A percentile compares a stretch with the other conserved stretches of the same genome.
Conservation (phyloP, 2,329 filamentous ascomycete species). For the Fusarium cyanostomum region DNA sequence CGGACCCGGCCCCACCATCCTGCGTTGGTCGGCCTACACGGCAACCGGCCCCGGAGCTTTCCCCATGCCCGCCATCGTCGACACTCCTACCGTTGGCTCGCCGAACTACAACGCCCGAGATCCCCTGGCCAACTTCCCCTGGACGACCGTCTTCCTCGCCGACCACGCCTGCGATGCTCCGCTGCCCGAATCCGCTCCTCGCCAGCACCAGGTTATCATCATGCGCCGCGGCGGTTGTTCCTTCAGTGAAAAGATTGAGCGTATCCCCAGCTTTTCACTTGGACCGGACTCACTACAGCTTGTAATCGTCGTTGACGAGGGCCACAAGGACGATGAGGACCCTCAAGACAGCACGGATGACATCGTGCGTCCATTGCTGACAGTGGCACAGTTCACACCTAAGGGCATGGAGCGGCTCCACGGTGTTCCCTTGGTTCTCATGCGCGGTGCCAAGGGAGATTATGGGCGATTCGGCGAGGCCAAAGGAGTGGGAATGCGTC, state of each 20-base stretch:
- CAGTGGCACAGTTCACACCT: slow-evolving; percentile 76
- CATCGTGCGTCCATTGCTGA: slow-evolving; percentile 72
- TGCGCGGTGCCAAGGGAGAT: slow-evolving; percentile 71
- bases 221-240: slow-evolving; percentile 84
- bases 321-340: slow-evolving; percentile 46
- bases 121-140: slow-evolving; percentile 63
- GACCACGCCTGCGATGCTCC: slow-evolving; percentile 72
- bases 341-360: slow-evolving; percentile 41
- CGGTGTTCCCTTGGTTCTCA: slow-evolving; percentile 84
- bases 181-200: slow-evolving; percentile 60
- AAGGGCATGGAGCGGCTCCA: slow-evolving; percentile 74
- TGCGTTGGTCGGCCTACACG: slow-evolving; percentile 63
- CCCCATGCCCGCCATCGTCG: slow-evolving; percentile 72
- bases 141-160: slow-evolving; percentile 77
- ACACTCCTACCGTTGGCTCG: slow-evolving; percentile 59
- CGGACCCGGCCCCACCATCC: slow-evolving; percentile 52
- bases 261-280: slow-evolving; percentile 82
- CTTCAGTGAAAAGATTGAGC: slow-evolving; percentile 83
- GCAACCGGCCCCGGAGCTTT: slow-evolving; percentile 68
- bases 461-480: slow-evolving; percentile 71
- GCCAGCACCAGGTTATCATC: slow-evolving; percentile 79
- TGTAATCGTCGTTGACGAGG: slow-evolving; percentile 78
- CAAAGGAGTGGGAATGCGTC: slow-evolving; percentile 76
- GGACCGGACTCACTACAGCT: slow-evolving; percentile 73
- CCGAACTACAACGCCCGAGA: slow-evolving; percentile 53